These are phyloP conservation scores for Ambrosia hybrid DNA, from an alignment of 140 eudicot species.

Conservation along the genomic window DNA sequence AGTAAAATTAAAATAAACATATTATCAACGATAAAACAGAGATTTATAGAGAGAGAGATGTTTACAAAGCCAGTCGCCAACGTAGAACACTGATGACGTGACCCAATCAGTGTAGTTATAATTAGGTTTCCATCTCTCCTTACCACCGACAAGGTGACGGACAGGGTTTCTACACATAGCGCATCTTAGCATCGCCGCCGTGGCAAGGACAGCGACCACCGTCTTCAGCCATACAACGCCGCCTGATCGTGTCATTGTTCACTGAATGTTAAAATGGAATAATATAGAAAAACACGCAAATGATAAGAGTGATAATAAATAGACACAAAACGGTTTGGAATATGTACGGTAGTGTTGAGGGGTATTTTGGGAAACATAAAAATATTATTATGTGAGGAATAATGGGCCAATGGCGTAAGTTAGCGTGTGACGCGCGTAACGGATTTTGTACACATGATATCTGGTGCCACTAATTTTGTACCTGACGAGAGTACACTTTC, in stretches of 20 bases:
- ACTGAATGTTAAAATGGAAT: not conserved
- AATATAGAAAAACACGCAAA: not conserved
- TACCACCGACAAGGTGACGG: conserved; percentile 59
- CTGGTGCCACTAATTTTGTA: conserved; percentile 14
- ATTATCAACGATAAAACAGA: too few relatives aligned
- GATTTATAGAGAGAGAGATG: not conserved
- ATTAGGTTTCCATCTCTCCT: conserved; percentile 43
- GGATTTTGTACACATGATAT: conserved; percentile 23
- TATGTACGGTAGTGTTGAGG: conserved; percentile 7
- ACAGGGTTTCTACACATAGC: conserved; percentile 37
- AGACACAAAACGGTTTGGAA: not conserved
- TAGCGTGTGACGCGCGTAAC: conserved; percentile 24
- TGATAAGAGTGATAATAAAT: conserved; percentile 6
- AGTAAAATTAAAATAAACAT: too few relatives aligned
- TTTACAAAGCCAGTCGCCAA: conserved; percentile 28
- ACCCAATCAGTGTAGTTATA: conserved; percentile 64
- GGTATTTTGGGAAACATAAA: conserved; percentile 12
- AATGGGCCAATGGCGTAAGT: conserved; percentile 26
- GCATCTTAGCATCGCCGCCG: conserved; percentile 31
- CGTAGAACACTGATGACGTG: conserved; percentile 48
- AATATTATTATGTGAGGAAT: not conserved
- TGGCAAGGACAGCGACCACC: conserved; percentile 19
- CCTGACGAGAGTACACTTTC: conserved; percentile 21
- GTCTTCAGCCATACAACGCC: conserved; percentile 17
- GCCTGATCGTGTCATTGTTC: conserved; percentile 29